Percentiles rank a stretch among this genome's conserved stretches.
These are phyloP conservation scores for Papiliotrema fonsecae DNA, from an alignment of 1,284 basidiomycete species.

Conservation along the genomic window DNA sequence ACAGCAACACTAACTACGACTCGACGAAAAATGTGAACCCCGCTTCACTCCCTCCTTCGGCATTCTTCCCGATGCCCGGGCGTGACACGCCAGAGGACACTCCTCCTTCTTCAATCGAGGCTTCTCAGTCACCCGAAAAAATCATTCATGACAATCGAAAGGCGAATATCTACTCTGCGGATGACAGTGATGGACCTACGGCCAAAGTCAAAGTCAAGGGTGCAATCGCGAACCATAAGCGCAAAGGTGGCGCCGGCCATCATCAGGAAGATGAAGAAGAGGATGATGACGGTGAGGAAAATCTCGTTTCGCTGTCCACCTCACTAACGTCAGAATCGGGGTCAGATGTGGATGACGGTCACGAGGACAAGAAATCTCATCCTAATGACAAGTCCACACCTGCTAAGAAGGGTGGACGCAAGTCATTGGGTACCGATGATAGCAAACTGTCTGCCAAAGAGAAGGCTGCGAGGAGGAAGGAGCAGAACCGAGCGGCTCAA, in stretches of 20 bases:
- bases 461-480: constrained; percentile 46
- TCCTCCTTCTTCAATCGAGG: constrained; percentile 23
- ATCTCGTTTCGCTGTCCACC: not conserved
- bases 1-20: not conserved
- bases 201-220: not conserved
- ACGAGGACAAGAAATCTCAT: constrained; percentile 42
- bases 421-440: constrained; percentile 17
- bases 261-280: constrained; percentile 17
- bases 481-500: constrained; percentile 49
- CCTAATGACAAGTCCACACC: constrained; percentile 12
- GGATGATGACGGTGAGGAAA: constrained; percentile 35
- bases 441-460: constrained; percentile 17
- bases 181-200: not conserved
- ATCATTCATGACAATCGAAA: not conserved
- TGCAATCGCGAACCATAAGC: constrained; percentile 23
- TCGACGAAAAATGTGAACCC: constrained; percentile 7
- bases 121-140: constrained; percentile 9
- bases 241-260: constrained; percentile 24
- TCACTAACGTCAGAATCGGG: constrained; percentile 23
- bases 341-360: constrained; percentile 25
- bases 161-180: not conserved
- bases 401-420: constrained; percentile 25
- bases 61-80: constrained; percentile 38
- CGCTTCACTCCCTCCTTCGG: constrained; percentile 34
- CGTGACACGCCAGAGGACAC: constrained; percentile 39